Evolutionary conservation across 2,329 filamentous ascomycete species (phyloP), one percentile per base, ranked within the genome.

Genomic region (Clonostachys sp.): DNA sequence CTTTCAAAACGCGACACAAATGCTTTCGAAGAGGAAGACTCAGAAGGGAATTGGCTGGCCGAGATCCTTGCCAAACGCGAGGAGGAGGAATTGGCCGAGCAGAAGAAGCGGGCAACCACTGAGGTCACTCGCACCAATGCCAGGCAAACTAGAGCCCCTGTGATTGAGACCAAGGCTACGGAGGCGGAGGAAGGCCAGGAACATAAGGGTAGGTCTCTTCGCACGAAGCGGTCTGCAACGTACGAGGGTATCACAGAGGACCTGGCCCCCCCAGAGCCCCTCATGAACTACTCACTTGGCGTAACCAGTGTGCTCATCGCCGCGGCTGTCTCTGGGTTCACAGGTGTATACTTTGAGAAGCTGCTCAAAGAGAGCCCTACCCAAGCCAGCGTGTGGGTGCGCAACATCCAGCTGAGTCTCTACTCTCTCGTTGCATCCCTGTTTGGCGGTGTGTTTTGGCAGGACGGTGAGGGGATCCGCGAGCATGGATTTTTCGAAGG

Each of bases 371-470:
- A 96, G 54, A 87, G 87, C n/a, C 77, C 81, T 1, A 77, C 78
- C 3, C 78, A 83, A 43, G 85, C 85, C 6, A 92, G 89, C 1
- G 77, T 97, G 13, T 99, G 94, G 94, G 85, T 94, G 41, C 85
- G 94, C 51, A 99, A 97, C 63, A 87, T 96, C 42, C 94, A 99
- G 65, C 74, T 99, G 20, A 91, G 91, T 1, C 89, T 96, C 61
- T 99, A 96, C 71, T 96, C 91, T 1, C 74, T 97, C 2, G 92
- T 96, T 57, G 90, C 92, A 0, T 88, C 91, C 1, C 74, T 96
- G 1, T 83, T 97, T 48, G 77, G 95, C 45, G 94, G 92, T 2
- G 86, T 97, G 6, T 70, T 95, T 4, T 88, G 89, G 69, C 88
- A 90, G 53, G 94, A 99, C 55, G 94, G 92, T 24, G 81, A 84